A percentile compares a stretch with the other conserved stretches of the same genome.
Evolutionary conservation across 169 alveolate species (phyloP).

Genomic region (Plasmodium vinckei): DNA sequence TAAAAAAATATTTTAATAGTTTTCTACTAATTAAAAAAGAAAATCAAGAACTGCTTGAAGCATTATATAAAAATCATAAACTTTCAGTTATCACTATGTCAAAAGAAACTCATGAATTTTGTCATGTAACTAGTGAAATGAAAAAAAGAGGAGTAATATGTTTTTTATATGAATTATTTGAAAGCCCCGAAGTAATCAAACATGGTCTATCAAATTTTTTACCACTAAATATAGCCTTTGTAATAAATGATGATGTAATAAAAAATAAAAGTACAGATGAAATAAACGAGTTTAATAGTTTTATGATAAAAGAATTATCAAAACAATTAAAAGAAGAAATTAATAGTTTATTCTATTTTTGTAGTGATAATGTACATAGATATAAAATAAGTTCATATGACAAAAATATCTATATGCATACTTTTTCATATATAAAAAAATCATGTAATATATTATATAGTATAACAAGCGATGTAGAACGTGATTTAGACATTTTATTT

Average conservation of each 20-base stretch:
- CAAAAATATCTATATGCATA: constrained; percentile 29
- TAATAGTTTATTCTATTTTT: constrained; percentile 48
- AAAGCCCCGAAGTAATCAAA: constrained; percentile 61
- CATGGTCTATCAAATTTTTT: constrained; percentile 64
- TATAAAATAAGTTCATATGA: constrained; percentile 39
- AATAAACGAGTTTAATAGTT: constrained; percentile 66
- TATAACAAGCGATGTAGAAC: constrained; percentile 27
- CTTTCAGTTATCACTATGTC: constrained; percentile 79
- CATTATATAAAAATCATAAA: constrained; percentile 51
- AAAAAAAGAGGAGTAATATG: constrained; percentile 77
- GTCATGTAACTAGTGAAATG: constrained; percentile 80
- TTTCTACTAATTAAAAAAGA: constrained; percentile 37
- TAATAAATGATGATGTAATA: constrained; percentile 53
- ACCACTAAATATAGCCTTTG: constrained; percentile 68
- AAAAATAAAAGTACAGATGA: constrained; percentile 35
- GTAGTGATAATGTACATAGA: constrained; percentile 35
- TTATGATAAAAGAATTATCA: constrained; percentile 79
- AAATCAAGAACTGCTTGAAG: constrained; percentile 21
- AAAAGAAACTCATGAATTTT: constrained; percentile 43
- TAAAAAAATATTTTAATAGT: constrained; percentile 77
- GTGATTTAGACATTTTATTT: constrained; percentile 7
- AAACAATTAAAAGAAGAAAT: constrained; percentile 78
- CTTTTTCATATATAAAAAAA: constrained; percentile 20
- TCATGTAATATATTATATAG: constrained; percentile 30
- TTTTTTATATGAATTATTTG: constrained; percentile 80